A percentile compares a stretch with the other conserved stretches of the same genome.
Evolutionary conservation across 352 stramenopile species (phyloP).

Genomic region (Globisporangium takayamanum): DNA sequence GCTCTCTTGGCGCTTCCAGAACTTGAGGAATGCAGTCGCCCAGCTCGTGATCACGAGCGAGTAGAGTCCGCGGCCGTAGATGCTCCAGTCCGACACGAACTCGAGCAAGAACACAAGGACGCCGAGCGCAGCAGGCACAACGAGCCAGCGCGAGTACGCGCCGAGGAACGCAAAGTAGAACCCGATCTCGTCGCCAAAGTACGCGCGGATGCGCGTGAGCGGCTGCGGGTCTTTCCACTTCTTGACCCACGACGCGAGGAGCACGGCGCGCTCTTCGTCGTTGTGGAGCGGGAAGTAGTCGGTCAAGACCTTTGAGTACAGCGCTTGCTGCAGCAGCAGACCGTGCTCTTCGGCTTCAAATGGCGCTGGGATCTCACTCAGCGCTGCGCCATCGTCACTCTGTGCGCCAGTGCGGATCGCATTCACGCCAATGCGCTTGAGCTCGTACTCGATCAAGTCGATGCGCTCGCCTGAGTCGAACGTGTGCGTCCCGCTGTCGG

Average conservation of each 20-base stretch:
- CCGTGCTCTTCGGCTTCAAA: conserved; percentile 68
- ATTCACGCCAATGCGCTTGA: conserved; percentile 47
- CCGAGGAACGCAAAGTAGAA: conserved; percentile 98
- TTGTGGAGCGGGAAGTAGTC: conserved; percentile 78
- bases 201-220: conserved; percentile 54
- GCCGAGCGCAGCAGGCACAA: conserved; percentile 86
- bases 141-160: conserved; percentile 93
- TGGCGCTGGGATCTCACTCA: conserved; percentile 29
- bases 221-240: conserved; percentile 50
- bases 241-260: conserved; percentile 78
- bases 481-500: conserved; percentile 33
- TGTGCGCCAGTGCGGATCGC: conserved; percentile 7
- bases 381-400: conserved; percentile 2
- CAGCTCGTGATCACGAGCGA: conserved; percentile 89
- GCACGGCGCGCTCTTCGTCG: conserved; percentile 48
- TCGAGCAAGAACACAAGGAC: conserved; percentile 86
- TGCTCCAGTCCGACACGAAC: conserved; percentile 37
- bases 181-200: conserved; percentile 88
- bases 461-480: conserved; percentile 71
- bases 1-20: conserved; percentile 88
- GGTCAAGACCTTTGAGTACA: conserved; percentile 54
- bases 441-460: conserved; percentile 68
- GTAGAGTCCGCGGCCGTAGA: conserved; percentile 73
- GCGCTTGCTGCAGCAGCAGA: conserved; percentile 56
- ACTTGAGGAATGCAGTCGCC: conserved; percentile 87